Conservation (phyloP, 352 stramenopile species). For the Pythium periplocum region DNA sequence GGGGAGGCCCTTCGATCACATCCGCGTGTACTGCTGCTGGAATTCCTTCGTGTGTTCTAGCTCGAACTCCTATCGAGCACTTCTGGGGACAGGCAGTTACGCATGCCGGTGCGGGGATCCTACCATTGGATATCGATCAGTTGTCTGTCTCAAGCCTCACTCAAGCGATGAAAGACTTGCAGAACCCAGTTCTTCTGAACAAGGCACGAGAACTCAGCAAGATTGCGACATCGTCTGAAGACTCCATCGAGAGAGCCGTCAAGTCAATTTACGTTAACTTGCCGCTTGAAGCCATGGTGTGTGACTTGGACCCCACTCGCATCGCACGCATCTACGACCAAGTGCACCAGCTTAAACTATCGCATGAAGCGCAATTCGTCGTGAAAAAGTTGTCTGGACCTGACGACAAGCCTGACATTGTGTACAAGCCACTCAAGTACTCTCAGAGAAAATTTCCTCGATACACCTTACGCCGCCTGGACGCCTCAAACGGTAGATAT, state of each 20-base stretch:
- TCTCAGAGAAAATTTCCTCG: slow-evolving; percentile 40
- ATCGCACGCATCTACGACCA: slow-evolving; percentile 68
- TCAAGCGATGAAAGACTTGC: slow-evolving; percentile 33
- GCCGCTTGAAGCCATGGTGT: slow-evolving; percentile 59
- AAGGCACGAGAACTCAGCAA: slow-evolving; percentile 34
- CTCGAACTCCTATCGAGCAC: slow-evolving; percentile 29
- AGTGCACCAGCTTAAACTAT: slow-evolving; percentile 60
- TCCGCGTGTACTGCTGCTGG: slow-evolving; percentile 37
- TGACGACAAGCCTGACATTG: slow-evolving; percentile 24
- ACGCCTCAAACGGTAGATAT: background rate
- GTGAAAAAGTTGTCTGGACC: slow-evolving; percentile 33
- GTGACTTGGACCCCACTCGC: slow-evolving; percentile 55
- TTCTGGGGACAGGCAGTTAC: slow-evolving; percentile 55
- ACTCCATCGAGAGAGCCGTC: slow-evolving; percentile 43
- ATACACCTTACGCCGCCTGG: slow-evolving; percentile 33
- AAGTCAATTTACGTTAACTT: slow-evolving; percentile 58
- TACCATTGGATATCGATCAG: slow-evolving; percentile 14
- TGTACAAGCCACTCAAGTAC: slow-evolving; percentile 81
- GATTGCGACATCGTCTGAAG: slow-evolving; percentile 27
- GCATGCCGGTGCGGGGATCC: slow-evolving; percentile 28
- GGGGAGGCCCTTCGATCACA: slow-evolving; percentile 50
- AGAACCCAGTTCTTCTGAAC: slow-evolving; percentile 24
- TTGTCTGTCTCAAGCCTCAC: slow-evolving; percentile 18
- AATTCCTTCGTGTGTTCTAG: slow-evolving; percentile 46
- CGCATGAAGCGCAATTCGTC: slow-evolving; percentile 58